Evolutionary conservation across 495 filamentous ascomycete genomes (phyloP).

Genomic region (Penicillium argentinense): DNA sequence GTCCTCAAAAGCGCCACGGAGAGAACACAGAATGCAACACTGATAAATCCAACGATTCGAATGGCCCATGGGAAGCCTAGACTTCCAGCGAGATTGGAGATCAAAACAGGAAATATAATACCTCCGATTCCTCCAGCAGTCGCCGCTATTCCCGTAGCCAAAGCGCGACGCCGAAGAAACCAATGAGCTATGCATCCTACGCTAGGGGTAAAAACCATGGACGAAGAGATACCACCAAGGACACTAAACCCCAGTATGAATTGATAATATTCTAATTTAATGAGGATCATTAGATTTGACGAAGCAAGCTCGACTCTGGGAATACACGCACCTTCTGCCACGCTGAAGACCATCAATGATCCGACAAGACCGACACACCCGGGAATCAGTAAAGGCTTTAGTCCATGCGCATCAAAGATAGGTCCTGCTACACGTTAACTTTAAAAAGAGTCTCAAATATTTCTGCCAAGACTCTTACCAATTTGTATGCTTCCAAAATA

Average conservation of each 20-base stretch:
- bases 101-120: slow-evolving; percentile 53
- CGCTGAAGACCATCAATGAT: slow-evolving; percentile 28
- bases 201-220: slow-evolving; percentile 59
- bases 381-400: slow-evolving; percentile 10
- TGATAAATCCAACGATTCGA: not conserved
- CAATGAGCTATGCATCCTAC: slow-evolving; percentile 58
- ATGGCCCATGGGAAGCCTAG: slow-evolving; percentile 26
- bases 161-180: slow-evolving; percentile 62
- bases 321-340: slow-evolving; percentile 17
- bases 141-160: slow-evolving; percentile 40
- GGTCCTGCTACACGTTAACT: not conserved
- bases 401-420: slow-evolving; percentile 4
- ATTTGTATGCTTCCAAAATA: slow-evolving; percentile 20
- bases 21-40: not conserved
- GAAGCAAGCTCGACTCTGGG: too few species aligned
- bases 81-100: slow-evolving; percentile 18
- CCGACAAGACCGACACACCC: slow-evolving; percentile 25
- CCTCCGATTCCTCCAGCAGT: slow-evolving; percentile 17
- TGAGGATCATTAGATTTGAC: too few species aligned
- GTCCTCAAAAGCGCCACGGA: not conserved
- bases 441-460: too few species aligned
- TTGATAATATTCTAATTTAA: slow-evolving; percentile 25
- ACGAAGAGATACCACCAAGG: slow-evolving; percentile 22
- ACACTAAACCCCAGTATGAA: slow-evolving; percentile 29
- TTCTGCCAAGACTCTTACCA: too few species aligned